Evolutionary conservation across 805 yeast species (phyloP).

Genomic region (Metschnikowia hibisci): DNA sequence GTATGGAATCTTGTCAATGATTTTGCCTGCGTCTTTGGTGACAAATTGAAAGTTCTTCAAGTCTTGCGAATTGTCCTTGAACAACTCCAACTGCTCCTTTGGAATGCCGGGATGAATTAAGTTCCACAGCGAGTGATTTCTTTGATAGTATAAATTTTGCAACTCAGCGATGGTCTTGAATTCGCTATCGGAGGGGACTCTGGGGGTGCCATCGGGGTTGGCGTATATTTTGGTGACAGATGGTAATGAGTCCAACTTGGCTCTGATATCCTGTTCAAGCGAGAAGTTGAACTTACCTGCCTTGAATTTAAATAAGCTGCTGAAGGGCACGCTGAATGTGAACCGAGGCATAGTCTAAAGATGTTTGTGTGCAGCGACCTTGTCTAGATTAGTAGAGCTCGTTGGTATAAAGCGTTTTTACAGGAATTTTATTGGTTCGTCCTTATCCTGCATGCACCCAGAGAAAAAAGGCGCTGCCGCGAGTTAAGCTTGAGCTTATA

Average conservation of each 20-base stretch:
- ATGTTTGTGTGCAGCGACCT: constrained; percentile 3
- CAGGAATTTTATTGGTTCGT: constrained; percentile 12
- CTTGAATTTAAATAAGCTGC: constrained; percentile 35
- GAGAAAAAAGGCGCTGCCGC: constrained; percentile 3
- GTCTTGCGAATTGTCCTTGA: constrained; percentile 57
- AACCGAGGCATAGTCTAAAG: constrained; percentile 31
- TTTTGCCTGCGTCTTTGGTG: constrained; percentile 50
- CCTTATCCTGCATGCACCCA: constrained; percentile 2
- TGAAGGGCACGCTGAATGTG: constrained; percentile 39
- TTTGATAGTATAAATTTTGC: constrained; percentile 53
- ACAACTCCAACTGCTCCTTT: constrained; percentile 51
- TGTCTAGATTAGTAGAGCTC: constrained; percentile 1
- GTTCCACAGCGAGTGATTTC: constrained; percentile 53
- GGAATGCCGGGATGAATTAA: constrained; percentile 46
- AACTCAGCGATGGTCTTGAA: constrained; percentile 69
- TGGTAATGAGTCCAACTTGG: constrained; percentile 58
- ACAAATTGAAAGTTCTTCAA: constrained; percentile 52
- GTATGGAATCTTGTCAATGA: constrained; percentile 80
- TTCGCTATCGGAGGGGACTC: constrained; percentile 67
- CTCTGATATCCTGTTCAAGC: constrained; percentile 60
- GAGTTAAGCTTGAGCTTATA: background rate
- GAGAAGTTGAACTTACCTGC: constrained; percentile 40
- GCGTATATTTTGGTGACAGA: constrained; percentile 63
- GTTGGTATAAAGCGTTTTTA: constrained; percentile 9
- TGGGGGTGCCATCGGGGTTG: constrained; percentile 71